Base-by-base conservation (phyloP, 1,139 yeast species). In the Citeromyces hawaiiensis region DNA sequence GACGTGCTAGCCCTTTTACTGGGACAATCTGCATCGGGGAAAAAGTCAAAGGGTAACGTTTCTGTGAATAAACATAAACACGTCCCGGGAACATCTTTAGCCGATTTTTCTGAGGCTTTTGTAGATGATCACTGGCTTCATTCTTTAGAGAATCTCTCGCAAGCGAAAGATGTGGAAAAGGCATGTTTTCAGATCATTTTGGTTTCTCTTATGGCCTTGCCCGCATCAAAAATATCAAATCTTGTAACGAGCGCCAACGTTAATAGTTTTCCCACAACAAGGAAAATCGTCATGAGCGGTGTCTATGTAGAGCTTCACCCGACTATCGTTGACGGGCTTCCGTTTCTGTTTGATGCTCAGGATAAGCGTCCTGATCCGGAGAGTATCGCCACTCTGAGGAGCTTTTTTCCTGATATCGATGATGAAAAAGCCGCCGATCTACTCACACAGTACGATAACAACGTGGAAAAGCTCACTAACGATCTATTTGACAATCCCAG, bases 401-500 rank as follows among this genome's bases (percentile, higher is more conserved):
- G 73, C 35, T 57, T 82, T 40, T 78, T 82, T 51, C 91, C 91
- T 0, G 63, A 64, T 29, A 49, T 80, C 29, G 59, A 68, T 0
- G 52, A 53, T 8, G 57, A 60, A 2, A 69, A 74, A 52, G 67
- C 78, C 0, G 60, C 56, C 10, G 57, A 61, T 1, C 48, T 81
- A 2, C 57, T 86, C 27, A 54, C 57, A 17, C 63, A 68, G 27
- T 59, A 75, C 48, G 63, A 67, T 36, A 61, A 66, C 19, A 64
- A 74, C 42, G 75, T 78, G 1, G 93, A 83, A 45, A 49, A 55
- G 17, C 75, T 75, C 0, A 79, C 83, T 1, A 66, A 77, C 45
- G 53, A 64, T 42, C 50, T 87, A 15, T 61, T 86, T 31, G 95
- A 83, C 46, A 63, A 74, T 41, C 80, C 83, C 0, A 66, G 59